Evolutionary conservation across 768 basidiomycete species (phyloP).

Genomic region (Goffeauzyma gilvescens): DNA sequence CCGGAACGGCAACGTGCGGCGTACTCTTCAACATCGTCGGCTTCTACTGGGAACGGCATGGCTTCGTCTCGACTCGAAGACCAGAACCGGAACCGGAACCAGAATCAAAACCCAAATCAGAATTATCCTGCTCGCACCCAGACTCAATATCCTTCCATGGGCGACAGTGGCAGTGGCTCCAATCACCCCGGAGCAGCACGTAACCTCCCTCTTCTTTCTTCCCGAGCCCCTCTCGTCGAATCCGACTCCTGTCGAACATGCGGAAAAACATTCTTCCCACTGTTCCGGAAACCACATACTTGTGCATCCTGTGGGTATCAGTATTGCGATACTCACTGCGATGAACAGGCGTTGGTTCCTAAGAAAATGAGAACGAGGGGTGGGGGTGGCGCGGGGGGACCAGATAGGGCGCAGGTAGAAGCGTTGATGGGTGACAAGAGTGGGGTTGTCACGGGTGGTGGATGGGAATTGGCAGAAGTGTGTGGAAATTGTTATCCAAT

Average conservation of each 20-base stretch:
- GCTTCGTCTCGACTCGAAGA: no score
- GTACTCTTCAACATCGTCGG: no score
- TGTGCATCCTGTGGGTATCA: slow-evolving; percentile 30
- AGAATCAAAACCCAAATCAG: neutral
- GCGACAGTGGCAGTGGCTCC: neutral
- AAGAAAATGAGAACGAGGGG: slow-evolving; percentile 10
- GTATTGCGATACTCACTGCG: slow-evolving; percentile 26
- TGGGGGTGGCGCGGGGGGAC: slow-evolving; percentile 6
- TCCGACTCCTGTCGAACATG: slow-evolving; percentile 28
- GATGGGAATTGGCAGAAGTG: slow-evolving; percentile 29
- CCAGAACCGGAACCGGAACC: no score
- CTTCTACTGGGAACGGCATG: no score
- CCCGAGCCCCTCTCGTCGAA: slow-evolving; percentile 24
- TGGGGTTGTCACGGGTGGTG: slow-evolving; percentile 7
- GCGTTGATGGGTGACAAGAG: slow-evolving; percentile 9
- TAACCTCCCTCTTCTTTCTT: slow-evolving; percentile 17
- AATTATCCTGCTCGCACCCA: neutral
- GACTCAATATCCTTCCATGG: neutral
- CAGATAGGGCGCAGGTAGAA: slow-evolving; percentile 28
- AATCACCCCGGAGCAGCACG: neutral
- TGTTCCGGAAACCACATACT: slow-evolving; percentile 23
- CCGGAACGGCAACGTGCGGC: no score
- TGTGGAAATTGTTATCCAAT: slow-evolving; percentile 24
- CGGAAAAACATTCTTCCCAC: slow-evolving; percentile 25
- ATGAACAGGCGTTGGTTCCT: slow-evolving; percentile 30